Evolutionary conservation across 2,329 filamentous ascomycete species (phyloP), one percentile per base, ranked within the genome.

Genomic region (Aspergillus unguis): DNA sequence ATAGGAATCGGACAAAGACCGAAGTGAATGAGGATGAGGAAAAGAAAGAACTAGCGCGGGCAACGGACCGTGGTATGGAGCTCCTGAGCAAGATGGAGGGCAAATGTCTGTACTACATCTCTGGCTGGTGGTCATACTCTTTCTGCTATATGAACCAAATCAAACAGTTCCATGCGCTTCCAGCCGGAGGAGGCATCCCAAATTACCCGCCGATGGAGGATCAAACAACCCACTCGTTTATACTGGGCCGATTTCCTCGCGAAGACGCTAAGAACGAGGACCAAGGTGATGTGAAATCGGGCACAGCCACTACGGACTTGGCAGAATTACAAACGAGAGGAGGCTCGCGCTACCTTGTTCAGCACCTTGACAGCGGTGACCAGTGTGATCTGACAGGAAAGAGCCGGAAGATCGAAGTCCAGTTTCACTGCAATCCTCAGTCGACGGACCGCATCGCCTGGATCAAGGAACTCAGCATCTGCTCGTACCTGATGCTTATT

Each of bases 81-180:
- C 79, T 96, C 25, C 77, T 96, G 46, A 81, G 83, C 58, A 84
- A 85, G 27, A 86, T 96, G 71, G 82, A 92, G 48, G 87, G 85
- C 3, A 81, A 82, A 46, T 96, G 92, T 70, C 82, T 96, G 58
- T 95, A 92, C 75, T 88, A 84, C 68, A 75, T 91, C 59, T 88
- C 85, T 1, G 92, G 92, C 0, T 96, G 92, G 92, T 96, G 92
- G 92, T 94, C 88, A 66, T 96, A 96, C 73, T 88, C 86, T 62
- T 96, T 96, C 71, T 96, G 92, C 77, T 94, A 95, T 74, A 89
- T 89, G 66, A 81, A 86, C 56, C 85, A 92, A 58, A 86, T 96
- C 56, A 87, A 89, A 64, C 92, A 96, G 71, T 96, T 95, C 72
- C 92, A 96, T 69, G 90, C 90, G 41, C 75, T 92, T 54, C 82